These are phyloP conservation scores for Colletotrichum aenigma DNA, from an alignment of 2,329 filamentous ascomycete species.

Conservation along the genomic window DNA sequence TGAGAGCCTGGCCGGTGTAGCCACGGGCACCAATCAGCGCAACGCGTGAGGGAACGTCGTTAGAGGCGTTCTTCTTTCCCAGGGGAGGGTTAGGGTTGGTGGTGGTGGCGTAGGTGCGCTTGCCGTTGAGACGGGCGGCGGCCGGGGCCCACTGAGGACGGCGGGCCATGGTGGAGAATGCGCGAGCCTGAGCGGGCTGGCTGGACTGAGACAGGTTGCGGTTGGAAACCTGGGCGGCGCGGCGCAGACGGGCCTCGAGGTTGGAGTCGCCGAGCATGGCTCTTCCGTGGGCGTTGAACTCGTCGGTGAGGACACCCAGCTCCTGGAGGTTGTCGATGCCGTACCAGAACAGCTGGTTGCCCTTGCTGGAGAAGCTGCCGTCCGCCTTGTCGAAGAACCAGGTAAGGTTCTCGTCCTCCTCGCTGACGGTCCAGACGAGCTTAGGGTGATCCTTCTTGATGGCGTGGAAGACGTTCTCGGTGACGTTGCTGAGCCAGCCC, in stretches of 20 bases:
- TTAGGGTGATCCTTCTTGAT: slow-evolving; percentile 94
- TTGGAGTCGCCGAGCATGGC: slow-evolving; percentile 91
- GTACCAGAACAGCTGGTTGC: slow-evolving; percentile 96
- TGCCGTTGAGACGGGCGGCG: slow-evolving; percentile 13
- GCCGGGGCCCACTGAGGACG: slow-evolving; percentile 31
- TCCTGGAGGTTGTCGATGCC: slow-evolving; percentile 83
- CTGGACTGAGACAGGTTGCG: slow-evolving; percentile 44
- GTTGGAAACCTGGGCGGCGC: slow-evolving; percentile 74
- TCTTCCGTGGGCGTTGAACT: slow-evolving; percentile 82
- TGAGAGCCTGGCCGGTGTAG: slow-evolving; percentile 91
- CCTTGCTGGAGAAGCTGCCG: slow-evolving; percentile 83
- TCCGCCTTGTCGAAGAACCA: slow-evolving; percentile 99
- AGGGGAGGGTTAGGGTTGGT: slow-evolving; percentile 91
- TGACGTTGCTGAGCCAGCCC: slow-evolving; percentile 92
- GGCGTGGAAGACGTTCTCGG: slow-evolving; percentile 91
- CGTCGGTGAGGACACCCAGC: slow-evolving; percentile 81
- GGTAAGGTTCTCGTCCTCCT: slow-evolving; percentile 93
- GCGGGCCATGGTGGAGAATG: slow-evolving; percentile 67
- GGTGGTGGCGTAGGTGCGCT: slow-evolving; percentile 45
- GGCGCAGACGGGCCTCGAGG: slow-evolving; percentile 82
- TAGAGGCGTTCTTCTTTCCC: slow-evolving; percentile 80
- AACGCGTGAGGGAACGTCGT: slow-evolving; percentile 77
- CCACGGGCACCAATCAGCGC: slow-evolving; percentile 91
- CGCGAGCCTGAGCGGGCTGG: slow-evolving; percentile 42
- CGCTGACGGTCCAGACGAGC: slow-evolving; percentile 95